phyloP scores from a whole-genome alignment of 176 grass and related monocot genomes.

The Saccharum spontaneum region DNA sequence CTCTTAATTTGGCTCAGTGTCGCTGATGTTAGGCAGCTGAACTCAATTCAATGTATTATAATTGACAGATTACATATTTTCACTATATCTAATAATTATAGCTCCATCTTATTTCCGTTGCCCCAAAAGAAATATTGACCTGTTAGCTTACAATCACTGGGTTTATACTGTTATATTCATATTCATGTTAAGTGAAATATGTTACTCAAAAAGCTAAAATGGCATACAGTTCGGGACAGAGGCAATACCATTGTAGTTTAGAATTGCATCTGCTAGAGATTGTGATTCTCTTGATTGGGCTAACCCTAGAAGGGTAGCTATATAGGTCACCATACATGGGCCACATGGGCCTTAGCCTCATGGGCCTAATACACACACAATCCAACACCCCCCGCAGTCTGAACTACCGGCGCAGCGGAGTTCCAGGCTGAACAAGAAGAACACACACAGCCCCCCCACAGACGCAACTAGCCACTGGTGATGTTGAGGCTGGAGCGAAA shows the following conservation, averaged over 20 bases:
- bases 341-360: too few relatives aligned
- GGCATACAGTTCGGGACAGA: neutral
- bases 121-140: neutral
- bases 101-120: neutral
- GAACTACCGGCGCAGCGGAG: too few relatives aligned
- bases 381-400: too few relatives aligned
- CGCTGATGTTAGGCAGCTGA: neutral
- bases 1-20: conserved; percentile 9
- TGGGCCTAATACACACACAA: too few relatives aligned
- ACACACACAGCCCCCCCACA: too few relatives aligned
- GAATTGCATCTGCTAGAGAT: neutral
- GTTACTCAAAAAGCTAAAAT: neutral
- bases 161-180: neutral
- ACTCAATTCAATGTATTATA: neutral
- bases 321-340: too few relatives aligned
- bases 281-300: too few relatives aligned
- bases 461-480: too few relatives aligned
- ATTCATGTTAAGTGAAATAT: neutral
- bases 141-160: neutral
- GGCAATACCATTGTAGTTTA: neutral
- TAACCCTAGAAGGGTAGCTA: too few relatives aligned
- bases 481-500: too few relatives aligned
- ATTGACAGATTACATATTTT: neutral
- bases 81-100: neutral
- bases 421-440: too few relatives aligned